Base-by-base conservation (phyloP, 805 yeast genomes). In the Saturnispora galanensis region DNA sequence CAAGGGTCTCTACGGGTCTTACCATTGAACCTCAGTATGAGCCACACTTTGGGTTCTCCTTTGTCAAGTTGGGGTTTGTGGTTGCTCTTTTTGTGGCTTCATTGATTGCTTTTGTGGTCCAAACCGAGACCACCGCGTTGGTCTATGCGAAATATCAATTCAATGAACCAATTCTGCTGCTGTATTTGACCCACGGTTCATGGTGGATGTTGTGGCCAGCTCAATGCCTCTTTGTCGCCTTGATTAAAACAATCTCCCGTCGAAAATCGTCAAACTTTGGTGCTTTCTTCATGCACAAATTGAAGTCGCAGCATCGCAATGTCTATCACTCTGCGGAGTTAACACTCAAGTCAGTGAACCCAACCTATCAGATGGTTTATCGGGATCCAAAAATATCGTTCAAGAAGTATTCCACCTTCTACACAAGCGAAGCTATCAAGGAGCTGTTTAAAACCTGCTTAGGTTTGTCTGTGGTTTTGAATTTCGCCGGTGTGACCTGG, bases 401-500 rank as follows among this genome's bases (percentile, higher is more conserved):
- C 45, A 56, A 46, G 31, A 32, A 46, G 11, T 60, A 58, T 28
- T 18, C 46, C 5, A 53, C 69, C 17, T 72, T 75, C 46, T 44
- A 68, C 33, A 47, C 47, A 8, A 67, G 77, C n/a, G 66, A 67
- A 1, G 73, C 83, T 1, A 57, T 77, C 46, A 57, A 54, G 38
- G 76, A 79, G 56, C 64, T 83, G 11, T 51, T 72, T 32, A 52
- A 53, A 33, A 64, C 70, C 18, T 59, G 76, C 4, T 60, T 69
- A 3, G 41, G 71, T 3, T 64, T 83, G 29, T 71, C 83, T 3
- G 29, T 74, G 8, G 73, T 86, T 6, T 66, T 86, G 48, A 84
- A 84, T 15, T 48, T 77, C 2, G 95, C 95, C 0, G 95, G 94
- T 1, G 67, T 75, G 15, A 76, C 95, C 2, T 86, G 96, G 96